Conservation (phyloP, 495 filamentous ascomycete genomes). For the Lasiosphaeria hispida region DNA sequence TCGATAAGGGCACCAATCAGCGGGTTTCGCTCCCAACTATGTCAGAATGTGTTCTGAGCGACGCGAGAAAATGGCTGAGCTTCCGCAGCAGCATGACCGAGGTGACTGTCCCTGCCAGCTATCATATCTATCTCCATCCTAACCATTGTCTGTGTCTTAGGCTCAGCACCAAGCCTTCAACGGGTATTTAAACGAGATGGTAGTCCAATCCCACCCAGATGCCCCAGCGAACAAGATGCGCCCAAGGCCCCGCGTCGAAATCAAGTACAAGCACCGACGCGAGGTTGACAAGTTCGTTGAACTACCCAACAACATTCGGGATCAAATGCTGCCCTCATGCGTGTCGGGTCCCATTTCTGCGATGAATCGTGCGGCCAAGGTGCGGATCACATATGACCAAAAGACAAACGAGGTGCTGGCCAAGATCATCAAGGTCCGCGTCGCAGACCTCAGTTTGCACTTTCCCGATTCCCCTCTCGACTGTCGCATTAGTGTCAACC, state of each 20-base stretch:
- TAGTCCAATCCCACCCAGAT: slow-evolving; percentile 50
- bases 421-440: slow-evolving; percentile 82
- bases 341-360: slow-evolving; percentile 52
- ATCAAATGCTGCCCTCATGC: slow-evolving; percentile 38
- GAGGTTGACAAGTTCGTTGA: slow-evolving; percentile 82
- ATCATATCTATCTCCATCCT: neutral
- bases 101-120: slow-evolving; percentile 48
- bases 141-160: slow-evolving; percentile 39
- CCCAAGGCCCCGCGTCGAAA: slow-evolving; percentile 52
- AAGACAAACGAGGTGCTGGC: slow-evolving; percentile 68
- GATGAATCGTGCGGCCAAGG: slow-evolving; percentile 57
- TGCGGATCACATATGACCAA: slow-evolving; percentile 75
- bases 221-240: slow-evolving; percentile 36
- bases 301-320: slow-evolving; percentile 55
- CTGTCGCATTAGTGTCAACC: slow-evolving; percentile 83
- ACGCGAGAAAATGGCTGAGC: slow-evolving; percentile 43
- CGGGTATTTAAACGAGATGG: slow-evolving; percentile 70
- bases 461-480: slow-evolving; percentile 71
- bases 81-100: slow-evolving; percentile 87
- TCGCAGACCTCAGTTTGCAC: slow-evolving; percentile 80
- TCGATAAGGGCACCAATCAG: slow-evolving; percentile 67
- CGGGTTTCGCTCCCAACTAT: slow-evolving; percentile 61
- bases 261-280: slow-evolving; percentile 76
- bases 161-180: slow-evolving; percentile 76
- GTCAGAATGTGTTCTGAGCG: slow-evolving; percentile 64